These are phyloP conservation scores for Elsinoe arachidis DNA, from an alignment of 2,329 filamentous ascomycete genomes.

Conservation along the genomic window DNA sequence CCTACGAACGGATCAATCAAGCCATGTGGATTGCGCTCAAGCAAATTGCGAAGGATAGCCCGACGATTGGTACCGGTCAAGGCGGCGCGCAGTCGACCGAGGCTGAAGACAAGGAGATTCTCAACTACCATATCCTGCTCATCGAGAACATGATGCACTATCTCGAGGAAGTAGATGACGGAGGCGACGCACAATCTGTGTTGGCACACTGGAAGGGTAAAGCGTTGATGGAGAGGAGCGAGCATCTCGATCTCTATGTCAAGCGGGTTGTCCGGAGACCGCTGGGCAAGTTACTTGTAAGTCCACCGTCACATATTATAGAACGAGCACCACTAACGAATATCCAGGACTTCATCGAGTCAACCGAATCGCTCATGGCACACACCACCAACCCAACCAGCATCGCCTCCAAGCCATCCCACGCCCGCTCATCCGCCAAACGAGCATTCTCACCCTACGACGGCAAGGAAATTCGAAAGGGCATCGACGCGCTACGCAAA, in stretches of 20 bases:
- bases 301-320: slow-evolving; percentile 17
- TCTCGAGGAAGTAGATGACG: slow-evolving; percentile 75
- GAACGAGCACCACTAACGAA: neutral
- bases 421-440: slow-evolving; percentile 74
- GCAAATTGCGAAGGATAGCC: slow-evolving; percentile 73
- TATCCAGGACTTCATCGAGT: slow-evolving; percentile 70
- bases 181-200: slow-evolving; percentile 55
- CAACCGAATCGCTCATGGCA: slow-evolving; percentile 58
- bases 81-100: slow-evolving; percentile 44
- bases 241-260: slow-evolving; percentile 83
- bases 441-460: slow-evolving; percentile 78
- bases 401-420: slow-evolving; percentile 72
- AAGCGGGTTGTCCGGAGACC: slow-evolving; percentile 81
- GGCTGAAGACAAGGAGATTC: slow-evolving; percentile 85
- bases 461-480: slow-evolving; percentile 73
- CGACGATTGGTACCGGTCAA: slow-evolving; percentile 46
- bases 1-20: slow-evolving; percentile 81
- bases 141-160: slow-evolving; percentile 99
- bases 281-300: slow-evolving; percentile 69
- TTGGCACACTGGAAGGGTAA: slow-evolving; percentile 75
- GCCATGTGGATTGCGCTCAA: slow-evolving; percentile 97
- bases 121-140: slow-evolving; percentile 93
- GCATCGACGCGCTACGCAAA: slow-evolving; percentile 82
- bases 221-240: slow-evolving; percentile 67
- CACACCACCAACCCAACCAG: slow-evolving; percentile 40